phyloP scores from a whole-genome alignment of 768 basidiomycete genomes.

The Rhodosporidiobolus odoratus region DNA sequence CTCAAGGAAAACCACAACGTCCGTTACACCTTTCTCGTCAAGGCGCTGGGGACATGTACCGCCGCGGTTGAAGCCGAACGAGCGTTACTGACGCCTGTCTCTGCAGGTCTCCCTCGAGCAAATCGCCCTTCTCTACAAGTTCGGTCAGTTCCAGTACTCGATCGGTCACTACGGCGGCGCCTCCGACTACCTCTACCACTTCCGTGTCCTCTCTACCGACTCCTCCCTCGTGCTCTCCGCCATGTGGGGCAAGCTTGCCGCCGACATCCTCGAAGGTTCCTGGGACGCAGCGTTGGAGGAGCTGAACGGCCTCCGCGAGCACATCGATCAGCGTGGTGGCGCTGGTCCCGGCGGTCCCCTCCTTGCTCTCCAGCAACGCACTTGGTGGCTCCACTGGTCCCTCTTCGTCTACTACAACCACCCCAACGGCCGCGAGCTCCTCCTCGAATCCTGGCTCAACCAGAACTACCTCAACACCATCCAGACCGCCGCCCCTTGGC shows the following conservation, averaged over 20 bases:
- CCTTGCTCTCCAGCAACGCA: slow-evolving; percentile 82
- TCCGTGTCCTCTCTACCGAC: slow-evolving; percentile 93
- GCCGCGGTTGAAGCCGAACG: not conserved
- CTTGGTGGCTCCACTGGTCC: slow-evolving; percentile 96
- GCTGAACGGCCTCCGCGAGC: slow-evolving; percentile 87
- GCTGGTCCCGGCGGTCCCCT: slow-evolving; percentile 53
- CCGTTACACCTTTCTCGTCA: slow-evolving; percentile 23
- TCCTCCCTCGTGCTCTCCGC: slow-evolving; percentile 88
- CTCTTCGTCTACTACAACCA: slow-evolving; percentile 99
- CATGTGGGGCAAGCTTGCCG: slow-evolving; percentile 97
- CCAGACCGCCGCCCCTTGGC: slow-evolving; percentile 90
- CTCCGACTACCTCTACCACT: slow-evolving; percentile 97
- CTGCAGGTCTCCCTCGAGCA: slow-evolving; percentile 83
- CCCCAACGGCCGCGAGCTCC: slow-evolving; percentile 77
- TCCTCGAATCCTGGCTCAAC: slow-evolving; percentile 92
- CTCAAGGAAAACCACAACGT: slow-evolving; percentile 89
- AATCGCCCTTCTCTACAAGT: slow-evolving; percentile 93
- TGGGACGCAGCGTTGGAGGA: slow-evolving; percentile 95
- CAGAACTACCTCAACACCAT: slow-evolving; percentile 98
- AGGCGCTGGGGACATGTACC: too few relatives aligned
- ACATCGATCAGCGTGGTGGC: slow-evolving; percentile 67
- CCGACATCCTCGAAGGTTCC: slow-evolving; percentile 86
- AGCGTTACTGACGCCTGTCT: not conserved
- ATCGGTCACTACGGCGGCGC: slow-evolving; percentile 95
- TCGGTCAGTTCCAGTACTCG: slow-evolving; percentile 98